These are phyloP conservation scores for Margaritispora aquatica DNA, from an alignment of 495 filamentous ascomycete genomes.

Conservation along the genomic window DNA sequence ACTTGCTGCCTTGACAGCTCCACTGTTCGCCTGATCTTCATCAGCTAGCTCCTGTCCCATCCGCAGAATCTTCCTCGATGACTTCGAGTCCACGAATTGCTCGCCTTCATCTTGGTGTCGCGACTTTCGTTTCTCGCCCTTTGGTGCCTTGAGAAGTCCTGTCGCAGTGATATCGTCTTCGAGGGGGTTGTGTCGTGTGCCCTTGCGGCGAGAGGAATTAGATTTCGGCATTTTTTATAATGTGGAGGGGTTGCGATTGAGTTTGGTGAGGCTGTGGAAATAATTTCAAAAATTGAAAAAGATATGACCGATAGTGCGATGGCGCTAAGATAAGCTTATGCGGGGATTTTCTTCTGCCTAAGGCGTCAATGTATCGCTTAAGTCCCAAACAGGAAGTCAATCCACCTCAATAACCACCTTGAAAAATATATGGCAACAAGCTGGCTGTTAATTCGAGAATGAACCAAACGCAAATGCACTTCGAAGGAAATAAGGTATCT, in stretches of 20 bases:
- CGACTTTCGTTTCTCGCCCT: conserved; percentile 50
- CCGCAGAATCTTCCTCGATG: conserved; percentile 79
- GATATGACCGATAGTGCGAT: not conserved
- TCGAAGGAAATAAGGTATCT: no score
- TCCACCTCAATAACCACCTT: no score
- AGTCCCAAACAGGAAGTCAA: not conserved
- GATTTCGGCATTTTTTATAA: conserved; percentile 47
- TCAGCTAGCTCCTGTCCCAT: conserved; percentile 79
- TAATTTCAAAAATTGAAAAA: conserved; percentile 3
- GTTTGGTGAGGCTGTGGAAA: not conserved
- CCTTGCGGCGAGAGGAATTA: conserved; percentile 29
- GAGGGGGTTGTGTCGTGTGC: conserved; percentile 61
- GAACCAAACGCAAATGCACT: no score
- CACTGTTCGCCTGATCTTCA: conserved; percentile 55
- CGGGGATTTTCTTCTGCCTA: not conserved
- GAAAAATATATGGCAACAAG: no score
- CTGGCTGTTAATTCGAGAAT: no score
- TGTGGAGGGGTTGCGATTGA: not conserved
- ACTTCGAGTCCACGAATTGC: conserved; percentile 74
- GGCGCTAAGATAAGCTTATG: not conserved
- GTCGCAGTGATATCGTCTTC: conserved; percentile 64
- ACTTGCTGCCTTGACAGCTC: conserved; percentile 39
- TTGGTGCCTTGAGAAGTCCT: conserved; percentile 48
- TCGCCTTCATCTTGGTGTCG: conserved; percentile 54
- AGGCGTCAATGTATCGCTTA: not conserved